Evolutionary conservation across 257 asterid species (phyloP), one percentile per base, ranked within the genome.

Genomic region (Buddleja alternifolia): DNA sequence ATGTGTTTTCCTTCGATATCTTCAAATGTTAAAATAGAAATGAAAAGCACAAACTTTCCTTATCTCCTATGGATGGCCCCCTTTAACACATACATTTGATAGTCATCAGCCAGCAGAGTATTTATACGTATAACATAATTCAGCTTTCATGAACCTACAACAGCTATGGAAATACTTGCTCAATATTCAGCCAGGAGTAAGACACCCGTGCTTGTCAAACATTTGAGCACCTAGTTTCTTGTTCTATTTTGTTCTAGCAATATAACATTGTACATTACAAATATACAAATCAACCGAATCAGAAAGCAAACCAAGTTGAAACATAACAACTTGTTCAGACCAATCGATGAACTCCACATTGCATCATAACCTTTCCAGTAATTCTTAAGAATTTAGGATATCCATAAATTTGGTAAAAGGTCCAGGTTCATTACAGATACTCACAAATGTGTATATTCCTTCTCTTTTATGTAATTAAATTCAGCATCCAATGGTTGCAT

Each of bases 171-270:
- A 10, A 21, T 1, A 10, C 54, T 4, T 56, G 16, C n/a, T 56
- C 65, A 32, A 32, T 34, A 9, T 65, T 65, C 5, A 23, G 7
- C 55, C 58, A 25, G 44, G 25, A 25, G 44, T 4, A 10, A 29
- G 62, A 44, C 62, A 56, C 48, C 34, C 58, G 10, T 52, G 34
- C 36, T 4, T 50, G 36, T 59, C 32, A 24, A 59, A 36, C 60
- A 32, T 48, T 39, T 65, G 8, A 36, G 10, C 9, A 5, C 14
- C 56, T 12, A 7, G 42, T 15, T 15, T n/a, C 2, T 46, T 10
- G 25, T 59, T 48, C 9, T 6, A 10, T 39, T 12, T 59, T 10
- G 9, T 59, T 59, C 10, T n/a, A 36, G 9, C 9, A 59, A 12
- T 37, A 3, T 39, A 36, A 37, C 25, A 15, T 7, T 61, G 20